Conservation (phyloP, 495 filamentous ascomycete genomes). For the Friedmanniomyces endolithicus region DNA sequence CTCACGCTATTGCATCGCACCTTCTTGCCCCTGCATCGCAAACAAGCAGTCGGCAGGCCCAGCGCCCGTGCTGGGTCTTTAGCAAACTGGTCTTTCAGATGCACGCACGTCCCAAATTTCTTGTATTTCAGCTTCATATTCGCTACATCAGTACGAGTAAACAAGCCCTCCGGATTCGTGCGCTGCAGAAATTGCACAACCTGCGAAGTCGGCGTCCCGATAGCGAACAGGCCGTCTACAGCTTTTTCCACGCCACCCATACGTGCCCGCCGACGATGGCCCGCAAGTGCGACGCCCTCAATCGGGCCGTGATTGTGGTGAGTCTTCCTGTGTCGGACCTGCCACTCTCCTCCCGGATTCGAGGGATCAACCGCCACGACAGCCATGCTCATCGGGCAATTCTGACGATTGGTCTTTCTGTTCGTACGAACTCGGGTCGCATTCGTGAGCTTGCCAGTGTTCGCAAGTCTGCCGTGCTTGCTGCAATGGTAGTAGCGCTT, state of each 20-base stretch:
- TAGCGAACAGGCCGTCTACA: constrained; percentile 15
- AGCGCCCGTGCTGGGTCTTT: neutral
- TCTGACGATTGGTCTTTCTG: constrained; percentile 3
- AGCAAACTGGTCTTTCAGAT: neutral
- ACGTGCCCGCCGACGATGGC: constrained; percentile 12
- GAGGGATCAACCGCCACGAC: constrained; percentile 11
- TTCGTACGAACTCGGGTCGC: constrained; percentile 1
- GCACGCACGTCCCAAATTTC: constrained; percentile 13
- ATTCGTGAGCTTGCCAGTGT: constrained; percentile 4
- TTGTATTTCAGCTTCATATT: constrained; percentile 20
- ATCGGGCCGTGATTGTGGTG: constrained; percentile 18
- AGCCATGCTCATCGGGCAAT: constrained; percentile 16
- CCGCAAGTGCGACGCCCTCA: constrained; percentile 4
- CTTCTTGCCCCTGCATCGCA: constrained; percentile 9
- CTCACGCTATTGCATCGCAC: constrained; percentile 1
- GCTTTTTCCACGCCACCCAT: constrained; percentile 15
- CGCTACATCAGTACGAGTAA: constrained; percentile 17
- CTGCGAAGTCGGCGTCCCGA: constrained; percentile 13
- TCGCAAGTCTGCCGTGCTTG: constrained; percentile 14
- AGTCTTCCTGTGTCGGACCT: constrained; percentile 15
- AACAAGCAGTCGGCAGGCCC: constrained; percentile 2
- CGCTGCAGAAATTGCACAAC: constrained; percentile 14
- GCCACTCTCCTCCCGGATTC: constrained; percentile 14
- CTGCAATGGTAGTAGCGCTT: constrained; percentile 20
- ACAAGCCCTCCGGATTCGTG: constrained; percentile 17